Base-by-base conservation (phyloP, 129 eudicot species). In the Lactuca saligna region DNA sequence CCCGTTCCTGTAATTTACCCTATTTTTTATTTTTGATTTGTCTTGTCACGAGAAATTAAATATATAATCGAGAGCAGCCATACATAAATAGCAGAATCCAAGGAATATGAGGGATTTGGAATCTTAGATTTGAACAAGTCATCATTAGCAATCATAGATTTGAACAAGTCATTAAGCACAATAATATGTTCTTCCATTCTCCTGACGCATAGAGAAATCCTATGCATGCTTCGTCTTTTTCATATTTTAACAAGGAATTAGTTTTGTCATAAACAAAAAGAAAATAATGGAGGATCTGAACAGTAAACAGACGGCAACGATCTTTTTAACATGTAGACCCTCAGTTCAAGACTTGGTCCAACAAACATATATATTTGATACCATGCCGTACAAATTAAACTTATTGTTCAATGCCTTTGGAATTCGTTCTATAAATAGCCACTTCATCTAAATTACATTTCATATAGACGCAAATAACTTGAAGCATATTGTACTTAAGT, bases 311-410 rank as follows among this genome's bases (percentile, higher is more conserved):
- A 34, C 35, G 41, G 6, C 54, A 66, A 66, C 71, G 5, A 42
- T 42, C 13, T 9, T 42, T 42, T 8, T 8, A 42, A 42, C 49
- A 42, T 42, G 49, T 42, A 39, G 12, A 42, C 49, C 3, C 13
- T 29, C 48, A 33, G 7, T 33, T 66, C 4, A 66, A n/a, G 71
- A 66, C 71, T 51, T 66, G 71, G 71, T 51, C 48, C 15, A 32
- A 15, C 33, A 33, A 66, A 33, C 33, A 51, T 25, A n/a, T n/a
- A n/a, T n/a, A 25, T 66, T 50, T 15, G 59, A 66, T 66, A 8
- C 61, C 61, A 51, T 66, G 71, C 71, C 71, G 71, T 66, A 46
- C 48, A 31, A 50, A n/a, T n/a, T n/a, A n/a, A 50, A 8, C 71
- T 51, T n/a, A n/a, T n/a, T 41, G 16, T 66, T 50, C 2, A 2